Conservation (phyloP, 257 asterid species). For the Parsonsia alboflavescens region DNA sequence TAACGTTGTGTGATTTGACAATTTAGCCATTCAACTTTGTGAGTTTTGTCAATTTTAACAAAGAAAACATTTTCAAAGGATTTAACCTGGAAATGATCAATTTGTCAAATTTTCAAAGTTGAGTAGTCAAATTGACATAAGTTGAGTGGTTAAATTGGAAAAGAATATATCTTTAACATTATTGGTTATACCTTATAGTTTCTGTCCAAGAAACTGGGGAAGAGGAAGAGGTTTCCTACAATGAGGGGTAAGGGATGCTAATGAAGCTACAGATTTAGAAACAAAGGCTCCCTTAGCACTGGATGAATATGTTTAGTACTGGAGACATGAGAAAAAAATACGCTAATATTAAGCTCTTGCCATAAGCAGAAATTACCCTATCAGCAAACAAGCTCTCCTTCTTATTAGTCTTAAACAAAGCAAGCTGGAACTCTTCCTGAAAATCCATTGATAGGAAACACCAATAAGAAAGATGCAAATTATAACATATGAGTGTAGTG, state of each 20-base stretch:
- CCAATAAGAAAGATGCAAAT: constrained; percentile 17
- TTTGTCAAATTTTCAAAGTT: too few relatives aligned
- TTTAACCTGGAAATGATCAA: too few relatives aligned
- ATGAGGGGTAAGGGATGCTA: background rate
- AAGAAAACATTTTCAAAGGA: too few relatives aligned
- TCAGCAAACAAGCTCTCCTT: constrained; percentile 86
- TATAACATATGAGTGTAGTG: background rate
- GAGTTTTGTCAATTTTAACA: too few relatives aligned
- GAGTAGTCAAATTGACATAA: too few relatives aligned
- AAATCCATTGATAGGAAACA: constrained; percentile 20
- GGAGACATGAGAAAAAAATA: background rate
- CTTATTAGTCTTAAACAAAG: constrained; percentile 61
- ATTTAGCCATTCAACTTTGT: too few relatives aligned
- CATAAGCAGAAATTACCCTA: constrained; percentile 59
- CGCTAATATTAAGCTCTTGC: constrained; percentile 8
- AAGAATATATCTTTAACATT: too few relatives aligned
- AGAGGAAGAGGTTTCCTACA: background rate
- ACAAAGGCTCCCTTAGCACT: background rate
- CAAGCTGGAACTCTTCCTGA: constrained; percentile 94
- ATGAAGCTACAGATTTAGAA: background rate
- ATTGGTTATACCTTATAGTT: too few relatives aligned
- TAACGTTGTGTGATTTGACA: too few relatives aligned
- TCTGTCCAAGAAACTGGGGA: background rate
- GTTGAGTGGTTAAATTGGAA: too few relatives aligned
- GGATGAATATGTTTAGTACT: background rate